Conservation (phyloP, 1,139 yeast species). For the Pichia sp. region DNA sequence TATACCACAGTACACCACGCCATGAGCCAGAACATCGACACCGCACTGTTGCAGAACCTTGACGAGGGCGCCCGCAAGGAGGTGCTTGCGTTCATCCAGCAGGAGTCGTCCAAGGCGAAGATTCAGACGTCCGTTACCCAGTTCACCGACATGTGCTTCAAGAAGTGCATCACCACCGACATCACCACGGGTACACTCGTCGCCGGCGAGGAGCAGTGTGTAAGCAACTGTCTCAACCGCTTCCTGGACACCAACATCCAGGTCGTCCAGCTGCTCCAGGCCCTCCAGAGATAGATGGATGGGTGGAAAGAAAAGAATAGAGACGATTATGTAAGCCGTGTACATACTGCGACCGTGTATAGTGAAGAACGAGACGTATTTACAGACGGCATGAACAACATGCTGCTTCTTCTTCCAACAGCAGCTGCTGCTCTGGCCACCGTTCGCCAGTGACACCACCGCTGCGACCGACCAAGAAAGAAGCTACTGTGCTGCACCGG, state of each 20-base stretch:
- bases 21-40: conserved; percentile 37
- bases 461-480: too few species aligned
- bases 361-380: background rate
- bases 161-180: conserved; percentile 65
- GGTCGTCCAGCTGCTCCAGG: conserved; percentile 60
- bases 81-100: conserved; percentile 68
- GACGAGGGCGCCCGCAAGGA: conserved; percentile 73
- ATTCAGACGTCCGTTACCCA: conserved; percentile 81
- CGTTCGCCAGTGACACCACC: too few species aligned
- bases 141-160: conserved; percentile 88
- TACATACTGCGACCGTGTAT: background rate
- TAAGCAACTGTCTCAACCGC: conserved; percentile 76
- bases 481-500: background rate
- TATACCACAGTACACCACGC: background rate
- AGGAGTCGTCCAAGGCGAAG: conserved; percentile 82
- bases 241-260: conserved; percentile 84
- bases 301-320: background rate
- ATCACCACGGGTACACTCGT: conserved; percentile 46
- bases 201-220: conserved; percentile 62
- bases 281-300: conserved; percentile 14
- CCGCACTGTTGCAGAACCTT: conserved; percentile 55
- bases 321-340: conserved; percentile 1
- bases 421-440: too few species aligned
- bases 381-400: too few species aligned
- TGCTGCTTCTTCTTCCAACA: too few species aligned